Base-by-base conservation (phyloP, 768 basidiomycete genomes). In the Dioszegia aurantiaca region DNA sequence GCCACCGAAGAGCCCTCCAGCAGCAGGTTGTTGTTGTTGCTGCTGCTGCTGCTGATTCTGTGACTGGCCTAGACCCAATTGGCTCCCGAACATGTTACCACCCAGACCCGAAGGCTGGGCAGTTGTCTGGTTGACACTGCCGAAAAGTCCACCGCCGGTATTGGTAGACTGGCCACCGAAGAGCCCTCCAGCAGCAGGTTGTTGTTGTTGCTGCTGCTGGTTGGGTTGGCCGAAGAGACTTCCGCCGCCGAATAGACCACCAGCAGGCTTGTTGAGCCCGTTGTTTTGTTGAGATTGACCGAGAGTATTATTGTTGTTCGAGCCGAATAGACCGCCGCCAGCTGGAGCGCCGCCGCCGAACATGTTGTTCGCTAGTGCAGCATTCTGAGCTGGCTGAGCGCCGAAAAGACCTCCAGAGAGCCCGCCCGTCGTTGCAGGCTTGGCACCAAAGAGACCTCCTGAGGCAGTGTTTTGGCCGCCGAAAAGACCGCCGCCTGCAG, bases 21-120 rank as follows among this genome's bases (percentile, higher is more conserved):
- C 24, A 12, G 57, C 47, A 19, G 26, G 73, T 46, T 76, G 77
- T 51, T 63, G 69, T 47, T 72, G 75, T 36, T 84, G 84, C 76
- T 84, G 83, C 40, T 80, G 78, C 30, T 78, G 83, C n/a, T 80
- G 78, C 54, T 78, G 77, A 11, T 44, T 42, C 81, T 45, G 48
- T 81, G 82, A 72, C 82, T 85, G 68, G 24, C 65, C 65, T 14
- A 70, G 45, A 24, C 53, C 62, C 12, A 52, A 19, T 9, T 27
- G 26, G 40, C 77, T 78, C 23, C 80, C 80, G 61, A 85, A 85
- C 21, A 87, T 54, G 24, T 79, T 75, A 10, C 79, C 76, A 16
- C 77, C 78, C 14, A 76, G 54, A 2, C 73, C 71, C 14, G 72
- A 69, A 19, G 37, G 17, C 21, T 55, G 54, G 21, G 54, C 26